Percentiles rank a stretch among this genome's conserved stretches.
Evolutionary conservation across 2,329 filamentous ascomycete genomes (phyloP).

Genomic region (Neofusicoccum ribis): DNA sequence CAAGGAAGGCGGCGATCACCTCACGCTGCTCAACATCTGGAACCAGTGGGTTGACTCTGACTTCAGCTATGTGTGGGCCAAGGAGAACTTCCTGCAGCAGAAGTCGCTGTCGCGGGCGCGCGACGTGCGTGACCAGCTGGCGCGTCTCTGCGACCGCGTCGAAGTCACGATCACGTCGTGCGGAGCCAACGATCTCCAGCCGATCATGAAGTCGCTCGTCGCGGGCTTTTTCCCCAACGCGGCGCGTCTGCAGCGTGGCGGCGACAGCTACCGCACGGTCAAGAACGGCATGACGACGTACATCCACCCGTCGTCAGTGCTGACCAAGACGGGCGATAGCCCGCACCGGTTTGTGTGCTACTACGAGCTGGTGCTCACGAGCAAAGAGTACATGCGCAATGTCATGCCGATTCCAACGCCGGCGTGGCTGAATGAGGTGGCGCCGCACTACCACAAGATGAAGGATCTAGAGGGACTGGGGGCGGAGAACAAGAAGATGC

Average conservation of each 20-base stretch:
- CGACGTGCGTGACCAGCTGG: conserved; percentile 89
- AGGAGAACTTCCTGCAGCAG: conserved; percentile 93
- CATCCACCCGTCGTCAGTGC: conserved; percentile 83
- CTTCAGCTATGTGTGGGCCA: conserved; percentile 82
- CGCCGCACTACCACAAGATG: conserved; percentile 93
- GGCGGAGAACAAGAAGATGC: conserved; percentile 64
- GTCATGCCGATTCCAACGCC: conserved; percentile 76
- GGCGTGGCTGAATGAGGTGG: conserved; percentile 83
- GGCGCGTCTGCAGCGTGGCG: conserved; percentile 76
- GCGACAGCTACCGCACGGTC: conserved; percentile 85
- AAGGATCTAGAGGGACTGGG: conserved; percentile 83
- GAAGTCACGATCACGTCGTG: conserved; percentile 72
- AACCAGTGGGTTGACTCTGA: conserved; percentile 94
- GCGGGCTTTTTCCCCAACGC: conserved; percentile 95
- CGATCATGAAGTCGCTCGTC: conserved; percentile 84
- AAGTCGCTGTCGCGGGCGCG: conserved; percentile 83
- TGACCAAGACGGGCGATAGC: conserved; percentile 71
- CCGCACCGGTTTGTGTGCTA: conserved; percentile 89
- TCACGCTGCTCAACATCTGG: conserved; percentile 88
- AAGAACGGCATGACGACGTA: conserved; percentile 88
- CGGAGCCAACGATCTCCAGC: conserved; percentile 69
- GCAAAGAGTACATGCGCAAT: conserved; percentile 89
- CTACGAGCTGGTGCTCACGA: conserved; percentile 77
- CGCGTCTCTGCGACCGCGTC: conserved; percentile 88
- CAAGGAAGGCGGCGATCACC: conserved; percentile 86